Conservation (phyloP, 352 stramenopile genomes). For the Labyrinthula sp. region DNA sequence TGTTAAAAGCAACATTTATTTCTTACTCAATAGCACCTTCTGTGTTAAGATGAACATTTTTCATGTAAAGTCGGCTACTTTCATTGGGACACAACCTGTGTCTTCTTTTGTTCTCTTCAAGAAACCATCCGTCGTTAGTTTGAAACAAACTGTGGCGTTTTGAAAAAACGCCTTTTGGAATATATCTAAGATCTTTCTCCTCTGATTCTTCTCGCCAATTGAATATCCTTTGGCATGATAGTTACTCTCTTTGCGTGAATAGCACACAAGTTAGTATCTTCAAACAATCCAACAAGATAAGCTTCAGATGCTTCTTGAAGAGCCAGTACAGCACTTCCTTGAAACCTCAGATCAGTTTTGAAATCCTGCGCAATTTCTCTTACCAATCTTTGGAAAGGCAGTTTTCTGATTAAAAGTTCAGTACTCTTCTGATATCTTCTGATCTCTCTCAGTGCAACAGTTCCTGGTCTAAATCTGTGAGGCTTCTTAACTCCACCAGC, state of each 20-base stretch:
- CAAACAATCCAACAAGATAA: slow-evolving; percentile 69
- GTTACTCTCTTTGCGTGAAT: slow-evolving; percentile 85
- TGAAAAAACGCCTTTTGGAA: background rate
- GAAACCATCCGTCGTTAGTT: too few relatives aligned
- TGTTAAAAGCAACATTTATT: too few relatives aligned
- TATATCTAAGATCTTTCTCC: slow-evolving; percentile 43
- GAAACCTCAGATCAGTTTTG: slow-evolving; percentile 82
- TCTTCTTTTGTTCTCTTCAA: too few relatives aligned
- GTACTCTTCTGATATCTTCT: slow-evolving; percentile 61
- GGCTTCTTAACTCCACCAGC: slow-evolving; percentile 73
- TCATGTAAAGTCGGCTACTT: too few relatives aligned
- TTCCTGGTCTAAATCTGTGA: slow-evolving; percentile 52
- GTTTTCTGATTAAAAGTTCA: slow-evolving; percentile 56
- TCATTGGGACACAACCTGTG: too few relatives aligned
- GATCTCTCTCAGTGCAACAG: slow-evolving; percentile 56
- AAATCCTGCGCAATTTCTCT: slow-evolving; percentile 58
- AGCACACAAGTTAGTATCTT: slow-evolving; percentile 69
- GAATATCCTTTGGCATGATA: slow-evolving; percentile 89
- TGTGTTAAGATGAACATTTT: too few relatives aligned
- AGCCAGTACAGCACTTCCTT: slow-evolving; percentile 70
- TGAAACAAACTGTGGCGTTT: too few relatives aligned
- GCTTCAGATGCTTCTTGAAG: slow-evolving; percentile 69
- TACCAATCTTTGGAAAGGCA: slow-evolving; percentile 42
- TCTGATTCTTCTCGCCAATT: slow-evolving; percentile 68
- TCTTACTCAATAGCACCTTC: too few relatives aligned